Evolutionary conservation across 2,329 filamentous ascomycete genomes (phyloP).

Genomic region (Pseudogymnoascus destructans): DNA sequence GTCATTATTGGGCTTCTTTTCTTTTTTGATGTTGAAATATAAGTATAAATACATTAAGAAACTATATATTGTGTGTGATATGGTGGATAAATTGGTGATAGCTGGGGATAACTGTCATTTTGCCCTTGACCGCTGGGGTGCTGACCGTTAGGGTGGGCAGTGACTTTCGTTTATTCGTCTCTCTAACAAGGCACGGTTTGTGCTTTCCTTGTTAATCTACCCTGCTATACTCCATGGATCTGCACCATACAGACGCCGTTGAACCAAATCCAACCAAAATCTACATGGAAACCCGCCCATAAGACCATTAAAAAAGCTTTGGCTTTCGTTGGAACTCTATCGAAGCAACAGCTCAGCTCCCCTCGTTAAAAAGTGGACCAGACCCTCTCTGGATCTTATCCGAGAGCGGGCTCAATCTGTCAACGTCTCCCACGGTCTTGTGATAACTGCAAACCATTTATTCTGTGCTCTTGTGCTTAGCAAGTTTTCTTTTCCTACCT

Average conservation of each 20-base stretch:
- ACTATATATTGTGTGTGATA: neutral
- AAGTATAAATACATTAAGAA: neutral
- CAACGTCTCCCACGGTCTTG: constrained; percentile 4
- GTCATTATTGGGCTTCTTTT: neutral
- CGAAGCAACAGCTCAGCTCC: constrained; percentile 1
- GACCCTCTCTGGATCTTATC: constrained; percentile 4
- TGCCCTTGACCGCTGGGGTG: neutral
- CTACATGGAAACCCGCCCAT: neutral
- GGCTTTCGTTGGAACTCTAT: constrained; percentile 7
- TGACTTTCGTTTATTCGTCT: neutral
- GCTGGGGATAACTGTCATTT: neutral
- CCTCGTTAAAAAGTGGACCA: constrained; percentile 4
- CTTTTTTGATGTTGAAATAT: neutral
- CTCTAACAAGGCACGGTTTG: neutral
- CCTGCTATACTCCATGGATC: neutral
- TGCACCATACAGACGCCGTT: neutral
- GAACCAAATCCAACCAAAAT: neutral
- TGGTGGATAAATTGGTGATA: neutral
- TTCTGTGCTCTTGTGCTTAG: constrained; percentile 5
- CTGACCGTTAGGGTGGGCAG: neutral
- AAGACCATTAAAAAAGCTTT: neutral
- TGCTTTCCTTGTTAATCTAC: neutral
- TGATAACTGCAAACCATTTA: constrained; percentile 7
- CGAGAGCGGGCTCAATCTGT: constrained; percentile 6
- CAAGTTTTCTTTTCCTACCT: constrained; percentile 1